Base-by-base conservation (phyloP, 495 filamentous ascomycete genomes). In the Haplographium delicatum region DNA sequence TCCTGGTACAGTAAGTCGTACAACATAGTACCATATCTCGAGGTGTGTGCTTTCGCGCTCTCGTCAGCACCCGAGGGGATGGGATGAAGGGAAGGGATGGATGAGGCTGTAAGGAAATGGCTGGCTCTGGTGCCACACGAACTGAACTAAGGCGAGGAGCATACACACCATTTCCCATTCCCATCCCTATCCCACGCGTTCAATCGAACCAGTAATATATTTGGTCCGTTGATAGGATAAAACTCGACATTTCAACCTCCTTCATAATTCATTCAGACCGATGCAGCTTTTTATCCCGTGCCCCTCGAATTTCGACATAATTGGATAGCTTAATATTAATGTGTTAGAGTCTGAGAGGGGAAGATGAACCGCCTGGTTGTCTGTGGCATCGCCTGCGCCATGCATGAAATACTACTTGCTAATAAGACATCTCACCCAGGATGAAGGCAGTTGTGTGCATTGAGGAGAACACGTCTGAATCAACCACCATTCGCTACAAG, bases 271-370 rank as follows among this genome's bases (percentile, higher is more conserved):
- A n/a, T n/a, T n/a, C n/a, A n/a, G n/a, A n/a, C n/a, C n/a, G n/a
- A n/a, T n/a, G n/a, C n/a, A n/a, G n/a, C n/a, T n/a, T 22, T 38
- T 39, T 40, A 28, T 47, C 33, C 42, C 39, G 33, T 46, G 43
- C 31, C 50, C 48, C 34, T 53, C 50, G 42, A 53, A 53, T 53
- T 22, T 53, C 20, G 7, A 33, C 33, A 16, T 44, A 24, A 42
- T 34, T 44, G n/a, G 35, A 50, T 42, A 2, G 3, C 34, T 10
- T 3, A 28, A 4, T 26, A 22, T 38, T 45, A 34, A 5, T 47
- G 11, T 31, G 19, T n/a, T 11, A 40, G 38, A 22, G 10, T 20
- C 27, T 23, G 16, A 38, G 42, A n/a, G n/a, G n/a, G n/a, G n/a
- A n/a, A n/a, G n/a, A n/a, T n/a, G n/a, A n/a, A 15, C 43, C 43